phyloP scores from a whole-genome alignment of 2,329 filamentous ascomycete species.

The Macrophomina pseudophaseolina region DNA sequence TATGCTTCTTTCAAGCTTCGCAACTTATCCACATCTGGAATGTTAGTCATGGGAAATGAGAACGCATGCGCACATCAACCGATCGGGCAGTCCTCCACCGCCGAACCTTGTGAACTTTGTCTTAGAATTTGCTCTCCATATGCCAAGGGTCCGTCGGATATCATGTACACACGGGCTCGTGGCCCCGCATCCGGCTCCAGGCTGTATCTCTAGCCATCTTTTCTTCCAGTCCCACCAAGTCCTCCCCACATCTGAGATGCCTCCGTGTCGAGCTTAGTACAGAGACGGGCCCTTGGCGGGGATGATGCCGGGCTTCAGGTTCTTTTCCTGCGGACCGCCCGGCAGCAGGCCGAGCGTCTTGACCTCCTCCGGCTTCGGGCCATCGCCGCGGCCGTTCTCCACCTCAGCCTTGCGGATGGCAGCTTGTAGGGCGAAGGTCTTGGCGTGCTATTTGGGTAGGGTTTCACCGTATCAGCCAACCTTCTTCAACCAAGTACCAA shows the following conservation, averaged over 20 bases:
- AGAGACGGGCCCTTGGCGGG: slow-evolving; percentile 15
- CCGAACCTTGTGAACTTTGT: not conserved
- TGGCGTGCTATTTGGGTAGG: slow-evolving; percentile 66
- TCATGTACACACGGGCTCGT: slow-evolving; percentile 11
- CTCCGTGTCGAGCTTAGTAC: not conserved
- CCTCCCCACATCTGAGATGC: not conserved
- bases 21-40: not conserved
- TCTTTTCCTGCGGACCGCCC: slow-evolving; percentile 75
- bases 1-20: not conserved
- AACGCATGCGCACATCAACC: not conserved
- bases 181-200: not conserved
- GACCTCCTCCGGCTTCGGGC: slow-evolving; percentile 84
- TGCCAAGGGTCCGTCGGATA: slow-evolving; percentile 19
- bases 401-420: slow-evolving; percentile 81
- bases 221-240: not conserved
- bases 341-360: slow-evolving; percentile 82
- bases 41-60: not conserved
- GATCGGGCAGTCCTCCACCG: not conserved
- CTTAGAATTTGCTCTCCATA: not conserved
- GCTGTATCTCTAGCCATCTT: slow-evolving; percentile 5
- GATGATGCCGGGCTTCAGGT: slow-evolving; percentile 43
- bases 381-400: slow-evolving; percentile 76
- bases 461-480: not conserved
- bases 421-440: slow-evolving; percentile 77
- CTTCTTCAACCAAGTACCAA: not conserved